These are phyloP conservation scores for Annulohypoxylon stygium DNA, from an alignment of 495 filamentous ascomycete species.

Conservation along the genomic window DNA sequence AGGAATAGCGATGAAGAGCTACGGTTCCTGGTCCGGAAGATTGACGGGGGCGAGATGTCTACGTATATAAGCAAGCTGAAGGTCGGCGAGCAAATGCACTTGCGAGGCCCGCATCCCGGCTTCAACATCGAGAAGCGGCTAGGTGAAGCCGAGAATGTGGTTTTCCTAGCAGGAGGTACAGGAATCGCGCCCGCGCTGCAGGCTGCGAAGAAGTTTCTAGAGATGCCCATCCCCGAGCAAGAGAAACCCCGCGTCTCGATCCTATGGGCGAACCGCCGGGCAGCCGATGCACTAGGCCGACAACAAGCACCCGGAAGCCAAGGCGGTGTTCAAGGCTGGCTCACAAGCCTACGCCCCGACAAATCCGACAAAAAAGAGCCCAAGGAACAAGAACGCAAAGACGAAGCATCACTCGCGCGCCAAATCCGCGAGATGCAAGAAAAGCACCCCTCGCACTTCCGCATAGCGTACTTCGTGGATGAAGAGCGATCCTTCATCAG, in stretches of 20 bases:
- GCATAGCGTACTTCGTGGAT: conserved; percentile 81
- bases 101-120: conserved; percentile 83
- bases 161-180: conserved; percentile 94
- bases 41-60: conserved; percentile 66
- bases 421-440: conserved; percentile 72
- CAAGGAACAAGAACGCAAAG: conserved; percentile 21
- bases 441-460: conserved; percentile 67
- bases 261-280: conserved; percentile 59
- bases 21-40: conserved; percentile 63
- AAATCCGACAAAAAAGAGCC: neutral
- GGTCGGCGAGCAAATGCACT: conserved; percentile 72
- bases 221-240: conserved; percentile 50
- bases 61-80: conserved; percentile 75
- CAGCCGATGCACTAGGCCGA: conserved; percentile 52
- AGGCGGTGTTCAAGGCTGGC: neutral
- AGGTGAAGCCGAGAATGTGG: conserved; percentile 57
- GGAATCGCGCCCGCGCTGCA: conserved; percentile 94
- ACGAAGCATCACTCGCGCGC: conserved; percentile 61
- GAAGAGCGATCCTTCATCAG: conserved; percentile 76
- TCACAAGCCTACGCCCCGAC: conserved; percentile 11
- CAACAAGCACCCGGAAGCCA: neutral
- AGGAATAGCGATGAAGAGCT: conserved; percentile 39
- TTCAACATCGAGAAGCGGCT: conserved; percentile 69
- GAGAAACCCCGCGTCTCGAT: conserved; percentile 42
- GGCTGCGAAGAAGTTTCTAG: conserved; percentile 71